Evolutionary conservation across 768 basidiomycete species (phyloP), one percentile per base, ranked within the genome.

Genomic region (Mycena galopus): DNA sequence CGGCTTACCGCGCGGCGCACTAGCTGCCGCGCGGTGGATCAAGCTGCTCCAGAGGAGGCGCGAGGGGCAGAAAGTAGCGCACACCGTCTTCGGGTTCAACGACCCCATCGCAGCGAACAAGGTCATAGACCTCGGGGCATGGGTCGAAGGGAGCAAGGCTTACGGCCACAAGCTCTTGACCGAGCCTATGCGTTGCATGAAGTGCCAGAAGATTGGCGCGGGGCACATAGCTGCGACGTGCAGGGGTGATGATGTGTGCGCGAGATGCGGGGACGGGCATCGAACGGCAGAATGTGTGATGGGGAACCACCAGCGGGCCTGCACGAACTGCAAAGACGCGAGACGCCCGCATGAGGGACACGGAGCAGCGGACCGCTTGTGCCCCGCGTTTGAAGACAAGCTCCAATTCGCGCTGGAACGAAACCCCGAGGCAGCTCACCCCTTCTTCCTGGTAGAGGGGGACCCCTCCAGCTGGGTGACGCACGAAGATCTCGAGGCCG

Each of bases 291-390:
- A 47, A 1, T 82, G 82, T 69, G 55, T 4, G 0, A 67, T 58
- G 4, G 8, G 0, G 1, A 69, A 77, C 19, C 66, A 67, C 11
- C 47, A 44, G 23, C n/a, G 57, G 0, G 61, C 61, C 10, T 83
- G 81, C 59, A 59, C 71, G 0, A 80, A 81, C 68, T 82, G 82
- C 76, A 71, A 56, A 21, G 27, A 17, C 0, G 30, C 51, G 4
- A n/a, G 37, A 14, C 39, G 61, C 10, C 12, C 17, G 4, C 33
- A 42, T 23, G n/a, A 42, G 5, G 81, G 80, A 1, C 82, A 83
- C 63, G 78, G 79, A 2, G 72, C 81, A 0, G 81, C 78, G 53
- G 77, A 81, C 60, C 27, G 78, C 1, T 12, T 5, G 0, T 82
- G 81, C 69, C 79, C 79, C 0, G n/a, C n/a, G n/a, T n/a, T n/a